A percentile compares a stretch with the other conserved stretches of the same genome.
Evolutionary conservation across 2,329 filamentous ascomycete species (phyloP).

Genomic region (Hypoxylon sp.): DNA sequence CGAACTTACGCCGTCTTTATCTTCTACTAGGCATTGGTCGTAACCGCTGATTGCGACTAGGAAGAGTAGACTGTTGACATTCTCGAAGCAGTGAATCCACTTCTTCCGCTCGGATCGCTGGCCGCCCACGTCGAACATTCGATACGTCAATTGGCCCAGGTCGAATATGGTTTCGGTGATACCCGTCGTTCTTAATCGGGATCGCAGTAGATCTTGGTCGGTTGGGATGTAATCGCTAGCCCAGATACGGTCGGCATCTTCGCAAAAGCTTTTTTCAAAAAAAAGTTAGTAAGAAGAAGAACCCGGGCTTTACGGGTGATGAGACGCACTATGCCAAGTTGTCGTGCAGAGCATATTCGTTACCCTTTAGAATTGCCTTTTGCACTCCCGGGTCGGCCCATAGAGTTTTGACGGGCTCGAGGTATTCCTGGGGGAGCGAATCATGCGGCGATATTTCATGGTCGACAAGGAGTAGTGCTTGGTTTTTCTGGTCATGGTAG

Average conservation of each 20-base stretch:
- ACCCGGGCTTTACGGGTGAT: background rate
- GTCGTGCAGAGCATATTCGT: conserved; percentile 96
- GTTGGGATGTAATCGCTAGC: conserved; percentile 84
- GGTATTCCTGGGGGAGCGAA: conserved; percentile 79
- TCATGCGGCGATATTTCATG: conserved; percentile 87
- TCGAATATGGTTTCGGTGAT: conserved; percentile 97
- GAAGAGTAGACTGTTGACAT: conserved; percentile 91
- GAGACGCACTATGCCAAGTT: conserved; percentile 87
- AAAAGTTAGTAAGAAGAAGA: conserved; percentile 43
- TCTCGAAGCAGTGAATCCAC: conserved; percentile 97
- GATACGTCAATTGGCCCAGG: conserved; percentile 89
- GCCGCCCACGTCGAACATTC: conserved; percentile 96
- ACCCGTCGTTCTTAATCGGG: conserved; percentile 89
- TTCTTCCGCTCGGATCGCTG: conserved; percentile 95
- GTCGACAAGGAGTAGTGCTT: conserved; percentile 80
- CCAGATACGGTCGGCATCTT: conserved; percentile 81
- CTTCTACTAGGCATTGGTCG: conserved; percentile 95
- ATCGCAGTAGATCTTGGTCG: conserved; percentile 94
- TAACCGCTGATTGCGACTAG: conserved; percentile 96
- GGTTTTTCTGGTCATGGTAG: conserved; percentile 71
- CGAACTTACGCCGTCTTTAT: conserved; percentile 87
- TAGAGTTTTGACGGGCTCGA: conserved; percentile 83
- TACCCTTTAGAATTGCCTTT: conserved; percentile 89
- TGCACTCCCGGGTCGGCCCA: conserved; percentile 89
- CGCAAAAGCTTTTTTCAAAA: conserved; percentile 75